These are phyloP conservation scores for Gossypium raimondii DNA, from an alignment of 345 rosid species.

Conservation along the genomic window DNA sequence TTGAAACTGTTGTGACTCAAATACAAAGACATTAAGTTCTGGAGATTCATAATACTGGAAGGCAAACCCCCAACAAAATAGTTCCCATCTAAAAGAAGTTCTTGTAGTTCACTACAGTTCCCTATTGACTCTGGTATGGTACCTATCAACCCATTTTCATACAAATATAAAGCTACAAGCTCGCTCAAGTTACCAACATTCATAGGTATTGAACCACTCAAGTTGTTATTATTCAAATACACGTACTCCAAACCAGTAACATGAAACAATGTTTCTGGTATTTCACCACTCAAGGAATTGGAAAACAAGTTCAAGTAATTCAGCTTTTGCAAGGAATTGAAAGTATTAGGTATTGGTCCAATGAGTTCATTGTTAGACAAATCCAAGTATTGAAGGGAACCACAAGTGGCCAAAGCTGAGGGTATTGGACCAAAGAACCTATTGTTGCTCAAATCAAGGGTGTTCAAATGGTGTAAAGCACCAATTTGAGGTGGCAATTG, in stretches of 20 bases:
- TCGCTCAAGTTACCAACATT: slow-evolving; percentile 50
- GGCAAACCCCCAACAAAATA: slow-evolving; percentile 56
- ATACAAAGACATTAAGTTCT: slow-evolving; percentile 43
- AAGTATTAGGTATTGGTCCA: slow-evolving; percentile 45
- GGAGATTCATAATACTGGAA: slow-evolving; percentile 44
- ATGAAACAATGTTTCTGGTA: slow-evolving; percentile 55
- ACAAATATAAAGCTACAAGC: slow-evolving; percentile 30
- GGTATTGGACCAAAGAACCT: slow-evolving; percentile 51
- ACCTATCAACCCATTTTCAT: slow-evolving; percentile 53
- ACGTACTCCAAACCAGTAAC: slow-evolving; percentile 30
- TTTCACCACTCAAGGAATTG: slow-evolving; percentile 51
- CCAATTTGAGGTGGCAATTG: slow-evolving; percentile 55
- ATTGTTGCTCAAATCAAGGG: slow-evolving; percentile 52
- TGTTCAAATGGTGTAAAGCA: slow-evolving; percentile 30
- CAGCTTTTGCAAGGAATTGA: slow-evolving; percentile 39
- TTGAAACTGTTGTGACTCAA: slow-evolving; percentile 37
- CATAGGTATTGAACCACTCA: slow-evolving; percentile 60
- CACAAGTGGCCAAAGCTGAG: slow-evolving; percentile 46
- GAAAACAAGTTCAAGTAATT: slow-evolving; percentile 27
- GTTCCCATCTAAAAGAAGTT: slow-evolving; percentile 43
- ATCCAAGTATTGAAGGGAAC: slow-evolving; percentile 42
- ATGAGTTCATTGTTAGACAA: slow-evolving; percentile 48
- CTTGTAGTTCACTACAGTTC: slow-evolving; percentile 43
- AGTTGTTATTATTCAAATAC: slow-evolving; percentile 41
- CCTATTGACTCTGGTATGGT: slow-evolving; percentile 62